Base-by-base conservation (phyloP, 1,139 yeast species). In the Arxiozyma bovina region DNA sequence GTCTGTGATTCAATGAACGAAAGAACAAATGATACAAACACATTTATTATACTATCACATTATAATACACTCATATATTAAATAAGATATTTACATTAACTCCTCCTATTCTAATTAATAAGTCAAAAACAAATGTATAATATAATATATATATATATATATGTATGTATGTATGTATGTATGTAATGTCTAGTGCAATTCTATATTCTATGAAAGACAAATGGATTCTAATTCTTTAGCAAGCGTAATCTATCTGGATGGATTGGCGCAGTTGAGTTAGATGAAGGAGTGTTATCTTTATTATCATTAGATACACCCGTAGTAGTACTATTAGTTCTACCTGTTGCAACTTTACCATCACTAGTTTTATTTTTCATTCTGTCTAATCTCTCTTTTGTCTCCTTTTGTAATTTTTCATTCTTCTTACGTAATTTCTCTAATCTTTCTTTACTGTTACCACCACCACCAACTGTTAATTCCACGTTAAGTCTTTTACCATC, bases 391-490 rank as follows among this genome's bases (percentile, higher is more conserved):
- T 73, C 76, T 58, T 72, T 80, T 70, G 87, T 76, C 62, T 89
- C 94, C 45, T 76, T 82, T 46, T 77, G 77, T 61, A 89, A 73
- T 64, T 84, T 85, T 52, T 81, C 86, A 68, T 91, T 90, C 76
- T 93, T 91, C 53, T 79, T 81, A 66, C 81, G 81, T 63, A 93
- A 78, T 72, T 93, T 93, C 50, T 79, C 78, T 55, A 81, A 67
- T 62, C 99, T 77, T 44, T 74, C 77, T 54, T 78, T 77, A 8
- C 95, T 83, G 70, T 91, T 91, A 52, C 99, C 99, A 48, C 99
- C 99, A 50, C 99, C 99, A 53, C 99, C 99, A 50, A 89, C 99
- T 1, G 98, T 93, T 64, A 93, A 77, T 71, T 93, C 99, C 41
- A 93, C 98, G 66, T 93, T 93, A 65, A 93, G 89, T 68, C 83